Evolutionary conservation across 2,329 filamentous ascomycete genomes (phyloP).

Genomic region (Paraphoma sp.): DNA sequence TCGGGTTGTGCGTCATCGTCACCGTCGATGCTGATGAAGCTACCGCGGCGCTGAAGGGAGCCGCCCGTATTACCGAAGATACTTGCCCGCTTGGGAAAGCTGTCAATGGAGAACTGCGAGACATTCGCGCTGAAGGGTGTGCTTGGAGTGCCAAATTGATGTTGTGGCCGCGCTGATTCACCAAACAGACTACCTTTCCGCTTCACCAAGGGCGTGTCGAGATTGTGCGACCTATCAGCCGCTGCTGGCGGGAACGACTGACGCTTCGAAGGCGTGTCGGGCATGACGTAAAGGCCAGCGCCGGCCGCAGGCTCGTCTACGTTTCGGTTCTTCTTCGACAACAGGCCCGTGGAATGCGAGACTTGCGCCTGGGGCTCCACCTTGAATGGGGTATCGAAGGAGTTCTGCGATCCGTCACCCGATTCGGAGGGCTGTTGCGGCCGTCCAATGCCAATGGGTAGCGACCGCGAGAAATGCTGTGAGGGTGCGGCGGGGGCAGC

Average conservation of each 20-base stretch:
- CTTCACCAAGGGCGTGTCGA: slow-evolving; percentile 53
- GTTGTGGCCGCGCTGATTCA: slow-evolving; percentile 69
- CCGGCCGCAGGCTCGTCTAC: slow-evolving; percentile 67
- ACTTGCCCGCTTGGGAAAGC: slow-evolving; percentile 69
- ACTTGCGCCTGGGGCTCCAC: slow-evolving; percentile 73
- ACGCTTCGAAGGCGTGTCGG: slow-evolving; percentile 96
- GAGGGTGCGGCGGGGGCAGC: slow-evolving; percentile 20
- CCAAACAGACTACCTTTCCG: slow-evolving; percentile 61
- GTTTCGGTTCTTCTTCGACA: slow-evolving; percentile 89
- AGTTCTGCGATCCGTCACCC: slow-evolving; percentile 55
- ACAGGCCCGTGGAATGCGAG: slow-evolving; percentile 83
- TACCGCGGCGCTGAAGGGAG: slow-evolving; percentile 65
- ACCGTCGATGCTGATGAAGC: slow-evolving; percentile 81
- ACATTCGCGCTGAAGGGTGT: slow-evolving; percentile 77
- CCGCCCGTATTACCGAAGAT: slow-evolving; percentile 67
- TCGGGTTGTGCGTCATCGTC: slow-evolving; percentile 64
- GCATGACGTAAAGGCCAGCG: slow-evolving; percentile 71
- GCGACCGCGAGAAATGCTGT: slow-evolving; percentile 71
- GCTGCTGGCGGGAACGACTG: slow-evolving; percentile 73
- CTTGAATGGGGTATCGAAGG: slow-evolving; percentile 81
- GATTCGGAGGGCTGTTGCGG: slow-evolving; percentile 54
- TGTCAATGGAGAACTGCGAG: slow-evolving; percentile 67
- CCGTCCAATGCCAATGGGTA: slow-evolving; percentile 70
- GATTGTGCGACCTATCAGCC: slow-evolving; percentile 31
- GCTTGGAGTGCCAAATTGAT: slow-evolving; percentile 79